These are phyloP conservation scores for Xanthoceras sorbifolium DNA, from an alignment of 345 rosid species.

Conservation along the genomic window DNA sequence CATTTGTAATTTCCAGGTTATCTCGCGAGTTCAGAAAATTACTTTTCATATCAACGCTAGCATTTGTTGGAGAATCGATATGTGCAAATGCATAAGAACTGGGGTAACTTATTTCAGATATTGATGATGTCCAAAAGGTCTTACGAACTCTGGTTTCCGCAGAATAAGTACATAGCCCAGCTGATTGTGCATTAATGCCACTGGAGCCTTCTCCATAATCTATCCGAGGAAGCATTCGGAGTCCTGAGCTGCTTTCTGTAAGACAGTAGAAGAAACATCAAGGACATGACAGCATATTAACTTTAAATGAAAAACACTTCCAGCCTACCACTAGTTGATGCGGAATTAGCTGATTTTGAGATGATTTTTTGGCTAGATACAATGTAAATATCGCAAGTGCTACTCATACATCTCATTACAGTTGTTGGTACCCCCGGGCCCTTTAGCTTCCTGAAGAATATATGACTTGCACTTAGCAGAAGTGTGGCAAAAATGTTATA, in stretches of 20 bases:
- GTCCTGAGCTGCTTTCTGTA: constrained; percentile 27
- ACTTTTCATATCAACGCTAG: constrained; percentile 19
- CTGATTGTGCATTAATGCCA: constrained; percentile 27
- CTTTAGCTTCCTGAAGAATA: constrained; percentile 46
- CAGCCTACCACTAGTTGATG: constrained; percentile 37
- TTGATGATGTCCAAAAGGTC: constrained; percentile 26
- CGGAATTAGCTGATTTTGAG: constrained; percentile 45
- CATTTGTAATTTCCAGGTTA: constrained; percentile 10
- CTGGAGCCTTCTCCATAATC: constrained; percentile 32
- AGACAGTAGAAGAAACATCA: constrained; percentile 13
- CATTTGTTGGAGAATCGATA: constrained; percentile 10
- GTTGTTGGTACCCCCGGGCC: constrained; percentile 56
- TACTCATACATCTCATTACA: constrained; percentile 54
- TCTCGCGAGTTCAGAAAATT: constrained; percentile 8
- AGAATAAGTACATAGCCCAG: constrained; percentile 28
- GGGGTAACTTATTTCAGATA: constrained; percentile 26
- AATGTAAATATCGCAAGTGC: constrained; percentile 50
- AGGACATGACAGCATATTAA: constrained; percentile 10
- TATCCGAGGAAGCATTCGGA: constrained; percentile 10
- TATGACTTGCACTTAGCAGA: constrained; percentile 12
- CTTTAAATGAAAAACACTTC: constrained; percentile 5
- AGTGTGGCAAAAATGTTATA: not conserved
- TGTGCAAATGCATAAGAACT: constrained; percentile 24
- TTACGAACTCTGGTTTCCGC: constrained; percentile 29
- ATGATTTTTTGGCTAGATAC: constrained; percentile 46